Evolutionary conservation across 495 filamentous ascomycete species (phyloP).

Genomic region (Penicillium coprophilum): DNA sequence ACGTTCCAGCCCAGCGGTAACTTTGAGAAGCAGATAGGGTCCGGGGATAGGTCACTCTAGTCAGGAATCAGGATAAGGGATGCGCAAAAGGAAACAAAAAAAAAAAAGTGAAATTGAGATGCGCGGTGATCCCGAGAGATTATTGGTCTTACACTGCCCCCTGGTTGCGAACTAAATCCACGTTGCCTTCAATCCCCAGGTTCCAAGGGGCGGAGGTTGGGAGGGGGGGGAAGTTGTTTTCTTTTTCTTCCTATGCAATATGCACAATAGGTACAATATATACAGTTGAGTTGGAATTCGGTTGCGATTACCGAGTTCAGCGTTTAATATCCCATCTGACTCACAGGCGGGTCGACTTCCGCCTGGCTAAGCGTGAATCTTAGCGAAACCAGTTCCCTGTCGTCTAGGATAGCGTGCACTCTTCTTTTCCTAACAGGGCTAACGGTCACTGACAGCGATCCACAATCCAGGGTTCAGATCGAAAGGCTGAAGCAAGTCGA

Average conservation of each 20-base stretch:
- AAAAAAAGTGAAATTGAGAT: not conserved
- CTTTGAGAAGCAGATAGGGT: constrained; percentile 8
- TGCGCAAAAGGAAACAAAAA: not conserved
- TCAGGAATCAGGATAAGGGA: not conserved
- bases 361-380: constrained; percentile 12
- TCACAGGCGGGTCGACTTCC: constrained; percentile 21
- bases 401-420: constrained; percentile 8
- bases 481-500: constrained; percentile 15
- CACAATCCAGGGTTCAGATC: constrained; percentile 21
- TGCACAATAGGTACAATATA: no score
- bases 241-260: not conserved
- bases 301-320: constrained; percentile 28
- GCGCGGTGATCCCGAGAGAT: constrained; percentile 19
- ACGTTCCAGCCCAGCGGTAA: constrained; percentile 22
- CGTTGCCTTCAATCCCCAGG: constrained; percentile 6
- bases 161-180: constrained; percentile 7
- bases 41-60: constrained; percentile 1
- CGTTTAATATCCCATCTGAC: constrained; percentile 21
- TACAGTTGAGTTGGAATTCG: constrained; percentile 13
- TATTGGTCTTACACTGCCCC: constrained; percentile 12
- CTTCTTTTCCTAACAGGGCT: constrained; percentile 10
- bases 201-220: not conserved
- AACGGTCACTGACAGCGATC: constrained; percentile 19
- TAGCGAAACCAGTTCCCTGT: constrained; percentile 6
- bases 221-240: no score